Percentiles rank a stretch among this genome's conserved stretches.
Conservation (phyloP, 2,329 filamentous ascomycete species). For the Corinectria fuckeliana region DNA sequence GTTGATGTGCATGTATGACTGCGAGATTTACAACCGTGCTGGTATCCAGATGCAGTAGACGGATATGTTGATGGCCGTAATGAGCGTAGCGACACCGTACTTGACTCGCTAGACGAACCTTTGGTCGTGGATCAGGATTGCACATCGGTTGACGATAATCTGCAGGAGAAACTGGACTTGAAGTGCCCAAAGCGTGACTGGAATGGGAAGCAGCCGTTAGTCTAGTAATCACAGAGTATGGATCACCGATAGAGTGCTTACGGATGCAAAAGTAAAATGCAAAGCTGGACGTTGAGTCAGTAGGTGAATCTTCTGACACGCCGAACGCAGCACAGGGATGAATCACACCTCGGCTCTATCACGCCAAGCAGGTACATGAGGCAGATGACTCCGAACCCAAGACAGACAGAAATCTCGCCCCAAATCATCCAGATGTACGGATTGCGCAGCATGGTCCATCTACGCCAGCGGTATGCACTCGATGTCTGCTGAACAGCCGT, state of each 20-base stretch:
- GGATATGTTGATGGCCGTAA: slow-evolving; percentile 53
- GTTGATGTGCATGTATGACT: slow-evolving; percentile 49
- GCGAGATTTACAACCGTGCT: slow-evolving; percentile 47
- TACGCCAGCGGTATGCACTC: slow-evolving; percentile 42
- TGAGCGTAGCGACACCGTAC: slow-evolving; percentile 35
- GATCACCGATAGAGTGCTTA: no score
- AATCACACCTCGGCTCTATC: slow-evolving; percentile 21
- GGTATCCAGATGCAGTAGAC: slow-evolving; percentile 59
- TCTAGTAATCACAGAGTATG: no score
- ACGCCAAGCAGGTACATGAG: slow-evolving; percentile 27
- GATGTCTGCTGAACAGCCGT: slow-evolving; percentile 43
- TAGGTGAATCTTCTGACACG: not conserved
- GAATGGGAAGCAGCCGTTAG: not conserved
- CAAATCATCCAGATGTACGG: slow-evolving; percentile 55
- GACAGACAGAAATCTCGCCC: slow-evolving; percentile 49
- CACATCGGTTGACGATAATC: slow-evolving; percentile 28
- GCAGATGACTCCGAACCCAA: slow-evolving; percentile 47
- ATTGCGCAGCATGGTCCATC: slow-evolving; percentile 41
- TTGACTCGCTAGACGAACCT: slow-evolving; percentile 6
- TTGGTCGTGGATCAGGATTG: slow-evolving; percentile 12
- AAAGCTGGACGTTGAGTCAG: not conserved
- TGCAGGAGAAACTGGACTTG: slow-evolving; percentile 19
- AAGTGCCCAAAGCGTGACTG: slow-evolving; percentile 17
- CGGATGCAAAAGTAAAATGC: slow-evolving; percentile 17
- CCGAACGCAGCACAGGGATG: not conserved